Base-by-base conservation (phyloP, 2,329 filamentous ascomycete species). In the Ophiobolus disseminans region DNA sequence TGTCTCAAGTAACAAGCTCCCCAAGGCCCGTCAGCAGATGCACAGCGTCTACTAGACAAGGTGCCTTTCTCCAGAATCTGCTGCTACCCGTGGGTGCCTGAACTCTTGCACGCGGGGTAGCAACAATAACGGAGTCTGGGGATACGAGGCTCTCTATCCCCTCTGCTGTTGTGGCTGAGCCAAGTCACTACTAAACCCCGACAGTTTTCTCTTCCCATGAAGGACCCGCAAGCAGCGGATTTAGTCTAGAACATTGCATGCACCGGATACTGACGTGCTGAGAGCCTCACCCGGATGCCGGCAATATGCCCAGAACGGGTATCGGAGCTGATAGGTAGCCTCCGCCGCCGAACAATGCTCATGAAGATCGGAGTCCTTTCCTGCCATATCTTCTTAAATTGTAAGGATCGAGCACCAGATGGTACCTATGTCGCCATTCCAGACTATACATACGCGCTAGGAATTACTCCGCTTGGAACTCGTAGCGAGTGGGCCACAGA, bases 1-100 rank as follows among this genome's bases (percentile, higher is more conserved):
- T 65, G 57, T 58, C 57, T 63, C 50, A 62, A 50, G 60, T 65
- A 64, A 64, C 59, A 62, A 56, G 34, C 59, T 51, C 55, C 55
- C 49, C 53, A 49, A 40, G 39, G 43, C 55, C 54, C 53, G 56
- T 65, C 64, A 67, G 53, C 58, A 64, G 60, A 53, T 56, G 54
- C 53, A 45, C 48, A 40, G 40, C 48, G 36, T 50, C 45, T 60
- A 28, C 58, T 55, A 57, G 54, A 47, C 60, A 58, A 49, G 55
- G 42, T 38, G 40, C 35, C 42, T 48, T 50, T 30, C 40, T 41
- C 42, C 36, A 40, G 37, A 32, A 22, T 30, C 40, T 50, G 39
- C 50, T 58, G 40, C 50, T 55, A 53, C 47, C 55, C 50, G 46
- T 51, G 38, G 55, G 59, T 65, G 39, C 59, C 62, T 63, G 53